Evolutionary conservation across 2,329 filamentous ascomycete genomes (phyloP).

Genomic region (Proliferodiscus dingleyae): DNA sequence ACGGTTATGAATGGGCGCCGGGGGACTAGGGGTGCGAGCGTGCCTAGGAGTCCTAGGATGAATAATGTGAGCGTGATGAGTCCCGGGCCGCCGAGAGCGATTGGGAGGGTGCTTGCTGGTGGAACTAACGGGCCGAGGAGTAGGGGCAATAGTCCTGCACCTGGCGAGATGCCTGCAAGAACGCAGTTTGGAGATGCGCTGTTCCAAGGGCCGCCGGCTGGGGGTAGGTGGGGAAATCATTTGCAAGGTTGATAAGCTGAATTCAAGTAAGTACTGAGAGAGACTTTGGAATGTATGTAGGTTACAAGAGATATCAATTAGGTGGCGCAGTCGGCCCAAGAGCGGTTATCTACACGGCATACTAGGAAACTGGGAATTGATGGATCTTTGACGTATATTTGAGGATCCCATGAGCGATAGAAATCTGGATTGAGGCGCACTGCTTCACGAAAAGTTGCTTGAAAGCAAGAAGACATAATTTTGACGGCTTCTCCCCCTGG

Average conservation of each 20-base stretch:
- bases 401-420: no score
- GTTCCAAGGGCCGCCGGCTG: constrained; percentile 6
- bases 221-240: constrained; percentile 15
- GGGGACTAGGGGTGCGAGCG: constrained; percentile 26
- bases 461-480: no score
- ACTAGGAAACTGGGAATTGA: background rate
- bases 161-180: constrained; percentile 9
- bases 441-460: no score
- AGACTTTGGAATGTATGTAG: background rate
- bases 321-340: no score
- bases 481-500: no score
- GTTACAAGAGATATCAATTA: no score
- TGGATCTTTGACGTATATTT: no score
- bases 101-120: constrained; percentile 10
- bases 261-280: background rate
- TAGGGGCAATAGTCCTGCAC: constrained; percentile 25
- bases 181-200: constrained; percentile 10
- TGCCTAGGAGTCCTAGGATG: constrained; percentile 29
- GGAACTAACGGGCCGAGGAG: constrained; percentile 9
- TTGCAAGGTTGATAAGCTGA: constrained; percentile 5
- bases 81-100: constrained; percentile 16
- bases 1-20: constrained; percentile 37
- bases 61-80: constrained; percentile 22
- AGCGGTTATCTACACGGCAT: no score
- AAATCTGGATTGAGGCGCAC: no score